A percentile compares a stretch with the other conserved stretches of the same genome.
Conservation (phyloP, 2,329 filamentous ascomycete genomes). For the Xylaria sp. region DNA sequence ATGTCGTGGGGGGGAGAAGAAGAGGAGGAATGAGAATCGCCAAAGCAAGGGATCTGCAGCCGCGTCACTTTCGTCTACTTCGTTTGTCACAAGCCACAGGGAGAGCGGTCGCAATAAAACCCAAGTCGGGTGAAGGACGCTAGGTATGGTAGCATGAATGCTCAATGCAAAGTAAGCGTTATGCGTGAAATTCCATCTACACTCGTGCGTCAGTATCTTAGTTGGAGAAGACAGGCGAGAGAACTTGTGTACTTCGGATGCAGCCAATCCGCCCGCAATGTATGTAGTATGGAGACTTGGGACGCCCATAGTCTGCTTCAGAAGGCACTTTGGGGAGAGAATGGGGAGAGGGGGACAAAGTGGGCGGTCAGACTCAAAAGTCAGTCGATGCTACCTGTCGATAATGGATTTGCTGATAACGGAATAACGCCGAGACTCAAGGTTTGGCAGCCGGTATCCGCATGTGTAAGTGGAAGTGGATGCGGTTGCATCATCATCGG, state of each 20-base stretch:
- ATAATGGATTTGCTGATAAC: constrained; percentile 16
- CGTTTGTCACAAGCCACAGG: constrained; percentile 4
- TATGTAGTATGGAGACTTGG: constrained; percentile 3
- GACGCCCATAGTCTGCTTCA: constrained; percentile 3
- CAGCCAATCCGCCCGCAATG: constrained; percentile 23
- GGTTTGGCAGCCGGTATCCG: constrained; percentile 5
- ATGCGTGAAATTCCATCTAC: constrained; percentile 17
- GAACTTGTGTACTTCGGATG: constrained; percentile 28
- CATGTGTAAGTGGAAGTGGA: constrained; percentile 4
- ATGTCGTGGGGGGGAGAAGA: constrained; percentile 3
- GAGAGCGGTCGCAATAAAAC: constrained; percentile 3
- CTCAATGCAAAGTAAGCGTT: constrained; percentile 34
- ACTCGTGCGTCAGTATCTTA: constrained; percentile 20
- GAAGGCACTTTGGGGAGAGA: background rate
- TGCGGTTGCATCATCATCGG: constrained; percentile 29
- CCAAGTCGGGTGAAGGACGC: background rate
- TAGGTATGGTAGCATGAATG: constrained; percentile 31
- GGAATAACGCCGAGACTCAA: constrained; percentile 24
- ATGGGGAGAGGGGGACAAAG: background rate
- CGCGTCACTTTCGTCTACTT: constrained; percentile 12
- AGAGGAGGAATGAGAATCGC: constrained; percentile 2
- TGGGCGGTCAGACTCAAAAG: background rate
- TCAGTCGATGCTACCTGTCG: background rate
- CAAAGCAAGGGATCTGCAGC: constrained; percentile 5
- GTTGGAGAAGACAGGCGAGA: constrained; percentile 19